These are phyloP conservation scores for Scleroderma bovista DNA, from an alignment of 768 basidiomycete species.

Conservation along the genomic window DNA sequence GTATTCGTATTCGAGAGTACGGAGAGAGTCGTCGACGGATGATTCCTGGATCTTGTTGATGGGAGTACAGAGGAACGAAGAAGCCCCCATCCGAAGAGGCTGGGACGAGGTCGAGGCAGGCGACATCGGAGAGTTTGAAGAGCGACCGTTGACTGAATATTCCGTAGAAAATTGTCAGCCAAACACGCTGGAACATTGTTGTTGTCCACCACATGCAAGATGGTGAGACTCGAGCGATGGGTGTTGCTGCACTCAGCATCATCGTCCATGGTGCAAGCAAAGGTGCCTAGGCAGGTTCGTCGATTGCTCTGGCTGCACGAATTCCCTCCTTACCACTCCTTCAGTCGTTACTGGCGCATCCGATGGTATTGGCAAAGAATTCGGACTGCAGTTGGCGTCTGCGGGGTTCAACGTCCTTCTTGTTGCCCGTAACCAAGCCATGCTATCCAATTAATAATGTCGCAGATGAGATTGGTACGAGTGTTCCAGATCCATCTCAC, in stretches of 20 bases:
- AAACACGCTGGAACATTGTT: conserved; percentile 37
- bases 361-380: no score
- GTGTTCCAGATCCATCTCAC: no score
- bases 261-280: no score
- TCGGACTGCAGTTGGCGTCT: no score
- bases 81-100: background rate
- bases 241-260: conserved; percentile 1
- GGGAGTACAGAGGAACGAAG: conserved; percentile 17
- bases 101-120: conserved; percentile 36
- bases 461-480: no score
- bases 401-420: no score
- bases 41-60: conserved; percentile 46
- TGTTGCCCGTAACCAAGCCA: no score
- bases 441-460: no score
- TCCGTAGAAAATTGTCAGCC: conserved; percentile 47
- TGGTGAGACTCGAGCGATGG: conserved; percentile 14
- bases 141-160: conserved; percentile 49
- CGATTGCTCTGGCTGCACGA: no score
- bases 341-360: no score
- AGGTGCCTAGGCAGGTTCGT: no score
- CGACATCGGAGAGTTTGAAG: conserved; percentile 35
- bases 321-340: no score
- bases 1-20: conserved; percentile 25
- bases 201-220: conserved; percentile 16
- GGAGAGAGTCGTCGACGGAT: conserved; percentile 42